Evolutionary conservation across 495 filamentous ascomycete species (phyloP).

Genomic region (Xylona heveae): DNA sequence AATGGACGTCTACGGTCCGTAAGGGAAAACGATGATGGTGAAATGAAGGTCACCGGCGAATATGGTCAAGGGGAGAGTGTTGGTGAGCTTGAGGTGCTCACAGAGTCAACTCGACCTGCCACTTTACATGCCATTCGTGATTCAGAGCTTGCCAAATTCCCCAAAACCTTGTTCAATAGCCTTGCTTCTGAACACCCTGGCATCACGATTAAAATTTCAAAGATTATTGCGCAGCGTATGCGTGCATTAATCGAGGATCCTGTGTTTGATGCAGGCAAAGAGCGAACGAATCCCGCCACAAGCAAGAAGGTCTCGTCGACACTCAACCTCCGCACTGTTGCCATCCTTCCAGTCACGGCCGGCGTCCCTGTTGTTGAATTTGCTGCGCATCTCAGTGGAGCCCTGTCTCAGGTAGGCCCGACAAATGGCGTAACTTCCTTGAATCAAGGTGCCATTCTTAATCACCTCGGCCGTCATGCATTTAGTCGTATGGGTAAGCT

Average conservation of each 20-base stretch:
- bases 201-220: slow-evolving; percentile 97
- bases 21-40: slow-evolving; percentile 52
- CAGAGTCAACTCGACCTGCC: slow-evolving; percentile 70
- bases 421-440: slow-evolving; percentile 78
- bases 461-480: slow-evolving; percentile 84
- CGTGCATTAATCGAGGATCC: slow-evolving; percentile 66
- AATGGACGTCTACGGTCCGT: slow-evolving; percentile 76
- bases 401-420: slow-evolving; percentile 70
- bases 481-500: slow-evolving; percentile 96
- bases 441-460: slow-evolving; percentile 82
- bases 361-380: slow-evolving; percentile 93
- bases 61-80: slow-evolving; percentile 96
- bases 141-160: slow-evolving; percentile 89
- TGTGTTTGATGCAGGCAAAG: slow-evolving; percentile 28
- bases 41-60: slow-evolving; percentile 78
- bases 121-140: slow-evolving; percentile 92
- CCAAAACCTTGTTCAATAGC: slow-evolving; percentile 91
- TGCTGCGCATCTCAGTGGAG: slow-evolving; percentile 68
- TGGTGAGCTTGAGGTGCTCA: slow-evolving; percentile 91
- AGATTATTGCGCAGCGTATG: slow-evolving; percentile 94
- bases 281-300: slow-evolving; percentile 29
- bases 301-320: slow-evolving; percentile 63
- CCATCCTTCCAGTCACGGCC: slow-evolving; percentile 73
- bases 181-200: slow-evolving; percentile 90
- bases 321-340: slow-evolving; percentile 79